Evolutionary conservation across 441 rosid genomes (phyloP).

Genomic region (Adansonia madagascariensis): DNA sequence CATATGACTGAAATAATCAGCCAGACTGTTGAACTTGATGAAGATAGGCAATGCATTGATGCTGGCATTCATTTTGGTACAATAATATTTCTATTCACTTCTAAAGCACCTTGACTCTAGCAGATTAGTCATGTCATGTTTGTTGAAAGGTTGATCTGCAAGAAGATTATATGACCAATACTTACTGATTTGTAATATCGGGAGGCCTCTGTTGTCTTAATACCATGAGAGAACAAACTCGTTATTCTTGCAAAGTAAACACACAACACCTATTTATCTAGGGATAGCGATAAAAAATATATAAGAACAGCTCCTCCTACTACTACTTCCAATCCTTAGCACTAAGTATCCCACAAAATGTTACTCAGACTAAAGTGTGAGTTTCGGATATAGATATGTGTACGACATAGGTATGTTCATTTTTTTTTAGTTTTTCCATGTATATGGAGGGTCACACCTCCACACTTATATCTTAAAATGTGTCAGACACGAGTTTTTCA

Average conservation of each 20-base stretch:
- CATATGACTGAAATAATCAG: not conserved
- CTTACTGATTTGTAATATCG: not conserved
- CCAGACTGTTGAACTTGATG: not conserved
- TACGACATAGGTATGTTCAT: too few relatives aligned
- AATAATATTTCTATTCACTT: not conserved
- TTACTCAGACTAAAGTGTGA: too few relatives aligned
- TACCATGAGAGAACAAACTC: not conserved
- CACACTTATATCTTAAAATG: too few relatives aligned
- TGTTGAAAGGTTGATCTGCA: not conserved
- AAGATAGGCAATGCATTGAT: not conserved
- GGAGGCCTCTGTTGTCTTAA: not conserved
- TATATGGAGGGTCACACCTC: too few relatives aligned
- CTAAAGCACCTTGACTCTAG: not conserved
- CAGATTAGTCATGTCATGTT: not conserved
- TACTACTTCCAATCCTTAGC: not conserved
- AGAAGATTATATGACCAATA: not conserved
- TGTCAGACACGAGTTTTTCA: too few relatives aligned
- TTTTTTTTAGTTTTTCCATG: too few relatives aligned
- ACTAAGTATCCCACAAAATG: not conserved
- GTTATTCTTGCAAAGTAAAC: not conserved
- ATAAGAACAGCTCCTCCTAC: not conserved
- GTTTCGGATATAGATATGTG: too few relatives aligned
- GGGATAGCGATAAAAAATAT: not conserved
- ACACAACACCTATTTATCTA: not conserved
- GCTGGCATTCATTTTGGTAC: constrained; percentile 2